These are phyloP conservation scores for Chamaecrista fasciculata DNA, from an alignment of 306 rosid species.

Conservation along the genomic window DNA sequence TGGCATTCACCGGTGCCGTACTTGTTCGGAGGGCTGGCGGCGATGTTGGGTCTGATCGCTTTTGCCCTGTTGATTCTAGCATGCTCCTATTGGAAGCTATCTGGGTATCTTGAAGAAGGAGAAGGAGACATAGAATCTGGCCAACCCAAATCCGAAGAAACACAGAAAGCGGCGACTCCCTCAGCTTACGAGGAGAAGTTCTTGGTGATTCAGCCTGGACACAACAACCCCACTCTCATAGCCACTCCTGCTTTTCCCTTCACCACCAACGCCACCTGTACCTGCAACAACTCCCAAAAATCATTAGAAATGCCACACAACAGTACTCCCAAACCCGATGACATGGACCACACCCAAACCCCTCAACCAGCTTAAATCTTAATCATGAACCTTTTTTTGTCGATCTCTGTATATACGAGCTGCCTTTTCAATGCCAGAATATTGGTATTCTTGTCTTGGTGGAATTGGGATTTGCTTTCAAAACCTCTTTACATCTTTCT, in stretches of 20 bases:
- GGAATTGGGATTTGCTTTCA: no score
- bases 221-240: conserved; percentile 73
- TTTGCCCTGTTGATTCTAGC: conserved; percentile 92
- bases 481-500: no score
- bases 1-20: conserved; percentile 98
- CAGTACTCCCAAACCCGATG: no score
- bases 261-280: conserved; percentile 42
- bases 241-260: conserved; percentile 85
- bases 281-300: conserved; percentile 38
- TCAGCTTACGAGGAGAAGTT: conserved; percentile 67
- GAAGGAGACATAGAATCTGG: conserved; percentile 70
- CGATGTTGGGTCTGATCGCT: conserved; percentile 91
- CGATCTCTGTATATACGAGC: conserved; percentile 12
- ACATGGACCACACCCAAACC: no score
- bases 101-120: conserved; percentile 58
- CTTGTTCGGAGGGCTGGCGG: conserved; percentile 89
- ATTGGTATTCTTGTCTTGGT: no score
- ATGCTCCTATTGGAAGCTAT: conserved; percentile 95
- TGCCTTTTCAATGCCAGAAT: no score
- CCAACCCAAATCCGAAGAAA: conserved; percentile 32
- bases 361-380: no score
- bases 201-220: conserved; percentile 88
- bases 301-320: conserved; percentile 36
- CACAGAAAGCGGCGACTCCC: conserved; percentile 38
- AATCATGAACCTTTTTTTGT: conserved; percentile 2